These are phyloP conservation scores for Psophocarpus tetragonolobus DNA, from an alignment of 306 rosid species.

Conservation along the genomic window DNA sequence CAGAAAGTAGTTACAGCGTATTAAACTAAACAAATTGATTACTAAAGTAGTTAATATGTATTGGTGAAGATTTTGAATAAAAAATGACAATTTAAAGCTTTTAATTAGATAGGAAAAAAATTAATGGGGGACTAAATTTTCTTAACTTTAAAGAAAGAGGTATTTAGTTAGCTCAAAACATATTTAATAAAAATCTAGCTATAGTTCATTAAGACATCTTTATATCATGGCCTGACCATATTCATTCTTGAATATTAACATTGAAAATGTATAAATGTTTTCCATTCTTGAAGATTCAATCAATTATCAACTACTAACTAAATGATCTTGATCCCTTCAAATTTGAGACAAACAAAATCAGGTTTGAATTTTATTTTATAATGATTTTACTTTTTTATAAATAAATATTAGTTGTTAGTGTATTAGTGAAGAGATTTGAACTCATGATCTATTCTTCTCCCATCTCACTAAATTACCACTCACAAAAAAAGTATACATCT, in stretches of 20 bases:
- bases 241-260: neutral
- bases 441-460: no score
- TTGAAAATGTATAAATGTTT: neutral
- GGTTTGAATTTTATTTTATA: neutral
- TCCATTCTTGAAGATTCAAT: neutral
- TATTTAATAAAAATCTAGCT: neutral
- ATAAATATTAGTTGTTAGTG: no score
- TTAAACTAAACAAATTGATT: no score
- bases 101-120: neutral
- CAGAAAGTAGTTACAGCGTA: no score
- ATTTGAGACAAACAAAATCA: neutral
- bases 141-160: neutral
- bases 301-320: neutral
- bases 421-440: no score
- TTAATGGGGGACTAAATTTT: neutral
- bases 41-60: no score
- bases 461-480: no score
- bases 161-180: neutral
- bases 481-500: slow-evolving; percentile 29
- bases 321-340: neutral
- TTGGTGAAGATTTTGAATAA: neutral
- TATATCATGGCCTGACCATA: neutral
- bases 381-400: no score
- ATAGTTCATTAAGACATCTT: neutral
- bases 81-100: neutral